Conservation (phyloP, 257 asterid species). For the Solanum clarkiae region DNA sequence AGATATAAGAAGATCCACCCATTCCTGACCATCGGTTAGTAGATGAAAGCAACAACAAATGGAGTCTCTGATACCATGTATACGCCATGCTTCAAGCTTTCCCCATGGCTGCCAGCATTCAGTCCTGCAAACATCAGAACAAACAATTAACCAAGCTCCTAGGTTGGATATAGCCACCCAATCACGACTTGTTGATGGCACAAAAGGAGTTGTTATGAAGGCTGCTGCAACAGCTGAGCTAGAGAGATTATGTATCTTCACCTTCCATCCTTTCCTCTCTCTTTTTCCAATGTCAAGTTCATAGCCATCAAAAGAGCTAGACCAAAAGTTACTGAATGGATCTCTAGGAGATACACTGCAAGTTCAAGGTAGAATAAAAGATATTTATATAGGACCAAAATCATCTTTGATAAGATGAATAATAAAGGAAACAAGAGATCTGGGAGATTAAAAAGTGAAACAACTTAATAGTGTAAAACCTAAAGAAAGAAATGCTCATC, state of each 20-base stretch:
- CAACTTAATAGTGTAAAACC: not conserved
- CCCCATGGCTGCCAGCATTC: constrained; percentile 99
- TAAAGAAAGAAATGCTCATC: not conserved
- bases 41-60: constrained; percentile 77
- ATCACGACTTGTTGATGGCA: constrained; percentile 83
- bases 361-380: not conserved
- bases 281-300: constrained; percentile 52
- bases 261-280: constrained; percentile 91
- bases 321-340: constrained; percentile 52
- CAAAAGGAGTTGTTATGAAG: constrained; percentile 85
- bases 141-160: constrained; percentile 90
- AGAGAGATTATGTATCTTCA: constrained; percentile 80
- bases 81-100: constrained; percentile 93
- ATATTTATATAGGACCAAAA: not conserved
- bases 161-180: constrained; percentile 93
- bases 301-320: constrained; percentile 35
- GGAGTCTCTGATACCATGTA: constrained; percentile 53
- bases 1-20: constrained; percentile 58
- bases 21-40: constrained; percentile 50
- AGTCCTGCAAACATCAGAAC: constrained; percentile 53
- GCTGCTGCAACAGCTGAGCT: constrained; percentile 94
- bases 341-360: constrained; percentile 60
- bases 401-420: not conserved
- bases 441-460: not conserved
- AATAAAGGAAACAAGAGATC: not conserved